A percentile compares a stretch with the other conserved stretches of the same genome.
phyloP scores from a whole-genome alignment of 1,139 yeast genomes.

The Taphrina confusa region DNA sequence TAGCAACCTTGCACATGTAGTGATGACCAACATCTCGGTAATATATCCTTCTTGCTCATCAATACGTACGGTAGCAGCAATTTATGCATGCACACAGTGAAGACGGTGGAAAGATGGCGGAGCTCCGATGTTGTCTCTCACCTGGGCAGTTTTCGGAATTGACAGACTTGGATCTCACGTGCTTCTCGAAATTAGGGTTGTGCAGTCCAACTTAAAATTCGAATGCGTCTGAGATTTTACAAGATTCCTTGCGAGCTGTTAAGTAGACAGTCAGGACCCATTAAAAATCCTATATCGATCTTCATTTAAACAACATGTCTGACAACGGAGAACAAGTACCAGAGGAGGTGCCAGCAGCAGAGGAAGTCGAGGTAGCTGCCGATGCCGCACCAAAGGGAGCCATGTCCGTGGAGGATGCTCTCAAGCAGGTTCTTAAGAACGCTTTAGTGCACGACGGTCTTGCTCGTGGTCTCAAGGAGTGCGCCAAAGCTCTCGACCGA shows the following conservation, averaged over 20 bases:
- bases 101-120: no score
- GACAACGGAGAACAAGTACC: constrained; percentile 36
- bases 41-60: no score
- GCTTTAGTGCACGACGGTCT: constrained; percentile 98
- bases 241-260: constrained; percentile 16
- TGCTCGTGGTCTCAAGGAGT: constrained; percentile 99
- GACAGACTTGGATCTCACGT: no score
- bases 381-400: constrained; percentile 66
- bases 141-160: no score
- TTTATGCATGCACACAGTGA: no score
- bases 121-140: no score
- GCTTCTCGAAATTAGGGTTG: no score
- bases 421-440: constrained; percentile 97
- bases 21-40: no score
- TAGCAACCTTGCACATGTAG: no score
- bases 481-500: constrained; percentile 97
- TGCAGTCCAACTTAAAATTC: constrained; percentile 8
- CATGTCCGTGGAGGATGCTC: constrained; percentile 97
- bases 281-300: neutral
- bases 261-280: constrained; percentile 27
- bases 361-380: constrained; percentile 84
- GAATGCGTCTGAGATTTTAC: constrained; percentile 5
- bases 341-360: constrained; percentile 56
- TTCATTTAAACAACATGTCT: constrained; percentile 10
- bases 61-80: no score